Evolutionary conservation across 2,329 filamentous ascomycete species (phyloP), one percentile per base, ranked within the genome.

Genomic region (Trematosphaeria pertusa): DNA sequence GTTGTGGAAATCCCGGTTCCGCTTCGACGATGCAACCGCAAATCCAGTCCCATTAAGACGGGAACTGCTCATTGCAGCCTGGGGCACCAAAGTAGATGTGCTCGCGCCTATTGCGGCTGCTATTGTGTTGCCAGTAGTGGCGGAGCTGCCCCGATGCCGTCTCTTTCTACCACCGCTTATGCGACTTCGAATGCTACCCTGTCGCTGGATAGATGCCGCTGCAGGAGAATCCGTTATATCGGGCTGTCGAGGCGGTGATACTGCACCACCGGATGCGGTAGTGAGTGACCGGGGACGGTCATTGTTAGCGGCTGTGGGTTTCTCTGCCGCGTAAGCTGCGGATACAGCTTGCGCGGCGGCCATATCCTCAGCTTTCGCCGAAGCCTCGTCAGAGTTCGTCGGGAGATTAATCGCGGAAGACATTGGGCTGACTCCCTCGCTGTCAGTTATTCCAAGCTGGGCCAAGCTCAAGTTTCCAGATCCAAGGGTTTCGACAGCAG

Each of bases 31-130:
- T 37, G 94, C 94, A 55, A 97, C 91, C 38, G 94, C 93, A 69
- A 99, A 99, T 0, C 94, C 94, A 4, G 93, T 96, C 0, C 94
- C 94, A 11, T 94, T 96, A 54, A 96, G 79, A 54, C 92, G 91
- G 34, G 89, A 88, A 4, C 84, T 81, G 57, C 81, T 82, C 12
- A 80, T 66, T 30, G 79, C 77, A 20, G 77, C 77, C 11, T 87
- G 83, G 57, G 87, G 83, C 12, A 84, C 84, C n/a, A 92, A 72
- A 3, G 87, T 86, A 26, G 82, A 78, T 48, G 87, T 87, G 48
- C 85, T 87, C n/a, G 86, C 83, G 41, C 82, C 83, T 57, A 92
- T 84, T 12, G 86, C 84, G 6, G 88, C 87, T 43, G 86, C 87
- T 54, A 93, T 86, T 1, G 87, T 87, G 31, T 80, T 84, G 15